Base-by-base conservation (phyloP, 768 basidiomycete genomes). In the Leccinum broughii region DNA sequence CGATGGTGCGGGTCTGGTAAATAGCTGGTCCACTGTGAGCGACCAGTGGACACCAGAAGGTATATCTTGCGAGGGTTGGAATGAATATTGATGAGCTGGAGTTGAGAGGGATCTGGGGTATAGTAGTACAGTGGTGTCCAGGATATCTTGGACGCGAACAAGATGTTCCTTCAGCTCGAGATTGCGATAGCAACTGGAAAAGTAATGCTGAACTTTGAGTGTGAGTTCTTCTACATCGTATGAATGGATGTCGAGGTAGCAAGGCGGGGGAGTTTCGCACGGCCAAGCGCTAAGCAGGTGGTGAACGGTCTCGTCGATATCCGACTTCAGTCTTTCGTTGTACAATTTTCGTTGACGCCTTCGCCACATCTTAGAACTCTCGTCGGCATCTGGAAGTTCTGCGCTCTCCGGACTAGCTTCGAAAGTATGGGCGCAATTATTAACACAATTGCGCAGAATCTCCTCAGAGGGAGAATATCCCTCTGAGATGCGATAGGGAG, bases 151-250 rank as follows among this genome's bases (percentile, higher is more conserved):
- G 15, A 50, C 49, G 49, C 59, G 58, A 10, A 7, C 1, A 1
- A 71, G 26, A 20, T 71, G 68, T 6, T 62, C 49, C 20, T 50
- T 62, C 9, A 70, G 41, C n/a, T 55, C 37, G 35, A 51, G 30
- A 30, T 70, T 69, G 9, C n/a, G 60, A 44, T 61, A 69, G n/a
- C 70, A 55, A 28, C 53, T 59, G 13, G 39, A 24, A n/a, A 72
- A 71, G 39, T 62, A 10, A 0, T 1, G 11, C 9, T 22, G 10
- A 22, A 59, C n/a, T 0, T 52, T 28, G 34, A 58, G 46, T 4
- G 37, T 41, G 11, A 71, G 28, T 0, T 22, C 2, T 5, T 20
- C 2, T 15, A 64, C 30, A 24, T 68, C 4, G n/a, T 69, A 66
- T 9, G 17, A 49, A 7, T 3, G 3, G 6, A 17, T 4, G 9